Conservation (phyloP, 306 rosid genomes). For the Astragalus glycyphyllos region DNA sequence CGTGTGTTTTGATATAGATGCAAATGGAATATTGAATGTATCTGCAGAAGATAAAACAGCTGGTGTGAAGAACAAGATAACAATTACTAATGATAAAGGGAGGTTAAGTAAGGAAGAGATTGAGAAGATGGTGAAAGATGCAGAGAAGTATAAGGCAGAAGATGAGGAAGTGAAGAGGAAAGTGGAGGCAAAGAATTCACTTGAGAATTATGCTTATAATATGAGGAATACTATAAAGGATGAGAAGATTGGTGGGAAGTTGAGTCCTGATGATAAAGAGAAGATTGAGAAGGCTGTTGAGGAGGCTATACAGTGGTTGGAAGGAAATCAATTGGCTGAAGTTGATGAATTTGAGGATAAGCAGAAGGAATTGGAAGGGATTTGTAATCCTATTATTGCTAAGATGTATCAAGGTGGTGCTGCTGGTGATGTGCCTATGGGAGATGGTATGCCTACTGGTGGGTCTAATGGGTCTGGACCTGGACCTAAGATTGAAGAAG, state of each 20-base stretch:
- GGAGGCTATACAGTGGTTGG: conserved; percentile 71
- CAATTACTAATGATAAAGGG: conserved; percentile 82
- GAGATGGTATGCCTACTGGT: conserved; percentile 42
- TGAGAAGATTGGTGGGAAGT: conserved; percentile 68
- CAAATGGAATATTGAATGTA: conserved; percentile 78
- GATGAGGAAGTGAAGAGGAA: conserved; percentile 91
- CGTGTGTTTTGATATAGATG: conserved; percentile 74
- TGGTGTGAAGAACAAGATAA: conserved; percentile 88
- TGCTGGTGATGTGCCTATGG: conserved; percentile 47
- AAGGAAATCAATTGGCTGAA: conserved; percentile 80
- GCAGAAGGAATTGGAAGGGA: conserved; percentile 73
- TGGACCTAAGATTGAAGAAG: conserved; percentile 94
- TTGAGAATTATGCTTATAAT: conserved; percentile 85
- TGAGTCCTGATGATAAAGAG: conserved; percentile 58
- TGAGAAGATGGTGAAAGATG: conserved; percentile 83
- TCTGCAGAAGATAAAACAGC: conserved; percentile 86
- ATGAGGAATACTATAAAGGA: conserved; percentile 84
- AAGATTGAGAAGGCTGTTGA: conserved; percentile 80
- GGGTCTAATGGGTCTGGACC: conserved; percentile 51
- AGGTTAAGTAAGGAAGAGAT: conserved; percentile 86
- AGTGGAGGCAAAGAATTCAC: conserved; percentile 79
- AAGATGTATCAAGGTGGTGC: conserved; percentile 70
- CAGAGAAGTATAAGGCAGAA: conserved; percentile 83
- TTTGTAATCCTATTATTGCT: conserved; percentile 78
- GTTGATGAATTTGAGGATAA: conserved; percentile 85